These are phyloP conservation scores for Vigna nakashimae DNA, from an alignment of 306 rosid species.

Conservation along the genomic window DNA sequence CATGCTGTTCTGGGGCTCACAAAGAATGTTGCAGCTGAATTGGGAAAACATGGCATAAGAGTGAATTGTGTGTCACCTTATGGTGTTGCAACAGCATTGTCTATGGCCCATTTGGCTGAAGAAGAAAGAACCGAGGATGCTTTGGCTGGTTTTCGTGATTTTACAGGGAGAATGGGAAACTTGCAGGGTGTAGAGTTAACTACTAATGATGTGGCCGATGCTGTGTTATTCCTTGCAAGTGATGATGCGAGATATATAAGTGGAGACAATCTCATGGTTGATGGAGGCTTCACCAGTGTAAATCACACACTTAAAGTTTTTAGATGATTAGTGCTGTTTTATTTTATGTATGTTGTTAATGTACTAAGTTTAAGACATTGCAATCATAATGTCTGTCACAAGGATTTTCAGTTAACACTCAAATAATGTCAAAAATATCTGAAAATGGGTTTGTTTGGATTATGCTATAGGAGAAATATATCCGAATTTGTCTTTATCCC, in stretches of 20 bases:
- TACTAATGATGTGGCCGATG: conserved; percentile 78
- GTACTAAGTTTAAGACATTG: not conserved
- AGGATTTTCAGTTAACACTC: not conserved
- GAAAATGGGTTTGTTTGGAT: no score
- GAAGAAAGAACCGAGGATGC: conserved; percentile 74
- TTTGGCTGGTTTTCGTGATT: conserved; percentile 50
- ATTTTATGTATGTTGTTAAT: not conserved
- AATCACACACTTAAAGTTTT: conserved; percentile 69
- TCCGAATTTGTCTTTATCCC: no score
- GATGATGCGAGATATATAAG: conserved; percentile 79
- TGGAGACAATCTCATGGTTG: conserved; percentile 75
- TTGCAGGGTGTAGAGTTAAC: conserved; percentile 76
- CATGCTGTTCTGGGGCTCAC: conserved; percentile 84
- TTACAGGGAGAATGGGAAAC: conserved; percentile 55
- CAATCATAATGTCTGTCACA: not conserved
- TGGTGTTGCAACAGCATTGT: conserved; percentile 56
- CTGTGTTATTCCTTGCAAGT: conserved; percentile 83
- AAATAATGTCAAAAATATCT: conserved; percentile 18
- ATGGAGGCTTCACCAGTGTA: conserved; percentile 69
- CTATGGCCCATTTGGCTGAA: conserved; percentile 72
- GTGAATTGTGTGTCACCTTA: conserved; percentile 81
- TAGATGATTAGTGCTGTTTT: conserved; percentile 51
- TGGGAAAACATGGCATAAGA: conserved; percentile 63
- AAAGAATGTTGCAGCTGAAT: conserved; percentile 82
- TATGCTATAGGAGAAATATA: no score